phyloP scores from a whole-genome alignment of 768 basidiomycete genomes.

The Lyophyllum shimeji region DNA sequence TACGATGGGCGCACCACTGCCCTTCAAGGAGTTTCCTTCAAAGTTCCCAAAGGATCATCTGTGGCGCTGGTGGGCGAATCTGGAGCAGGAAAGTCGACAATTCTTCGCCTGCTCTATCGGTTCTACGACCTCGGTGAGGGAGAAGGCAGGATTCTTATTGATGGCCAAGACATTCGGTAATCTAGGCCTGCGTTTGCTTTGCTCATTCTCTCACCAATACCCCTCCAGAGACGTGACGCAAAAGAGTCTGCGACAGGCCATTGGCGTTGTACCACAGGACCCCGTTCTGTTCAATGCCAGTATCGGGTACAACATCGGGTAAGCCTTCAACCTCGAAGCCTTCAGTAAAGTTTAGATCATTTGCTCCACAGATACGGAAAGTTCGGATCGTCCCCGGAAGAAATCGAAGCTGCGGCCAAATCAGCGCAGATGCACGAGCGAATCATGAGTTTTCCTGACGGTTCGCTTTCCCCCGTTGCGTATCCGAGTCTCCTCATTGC shows the following conservation, averaged over 20 bases:
- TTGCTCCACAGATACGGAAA: constrained; percentile 62
- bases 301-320: constrained; percentile 76
- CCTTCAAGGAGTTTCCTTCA: constrained; percentile 81
- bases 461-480: constrained; percentile 19
- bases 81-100: constrained; percentile 81
- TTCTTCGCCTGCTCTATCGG: constrained; percentile 84
- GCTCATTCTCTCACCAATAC: background rate
- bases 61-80: constrained; percentile 90
- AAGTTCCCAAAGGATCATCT: constrained; percentile 80
- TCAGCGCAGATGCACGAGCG: constrained; percentile 89
- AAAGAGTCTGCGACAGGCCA: constrained; percentile 70
- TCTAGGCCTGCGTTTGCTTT: background rate
- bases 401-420: constrained; percentile 76
- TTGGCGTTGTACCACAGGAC: constrained; percentile 92
- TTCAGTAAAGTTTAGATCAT: constrained; percentile 4
- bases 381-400: constrained; percentile 65
- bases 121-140: constrained; percentile 89
- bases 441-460: constrained; percentile 81
- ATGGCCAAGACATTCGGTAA: constrained; percentile 77
- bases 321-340: constrained; percentile 11
- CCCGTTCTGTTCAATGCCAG: constrained; percentile 70
- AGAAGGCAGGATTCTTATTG: constrained; percentile 77
- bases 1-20: constrained; percentile 75
- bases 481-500: background rate
- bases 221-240: constrained; percentile 73